These are phyloP conservation scores for Tricholoma matsutake DNA, from an alignment of 768 basidiomycete species.

Conservation along the genomic window DNA sequence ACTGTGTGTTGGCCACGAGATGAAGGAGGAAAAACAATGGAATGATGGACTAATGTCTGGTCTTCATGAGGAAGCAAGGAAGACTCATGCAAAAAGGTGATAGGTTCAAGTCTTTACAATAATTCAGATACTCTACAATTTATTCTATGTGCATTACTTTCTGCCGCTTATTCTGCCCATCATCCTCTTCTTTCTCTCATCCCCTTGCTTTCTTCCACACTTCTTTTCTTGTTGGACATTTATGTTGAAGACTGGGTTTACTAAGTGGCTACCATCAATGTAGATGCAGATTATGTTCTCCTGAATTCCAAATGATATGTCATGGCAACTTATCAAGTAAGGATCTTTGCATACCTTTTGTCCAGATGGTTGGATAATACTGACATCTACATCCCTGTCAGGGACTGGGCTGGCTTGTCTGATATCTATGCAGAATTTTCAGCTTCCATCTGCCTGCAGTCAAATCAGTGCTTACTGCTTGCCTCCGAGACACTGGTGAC, in stretches of 20 bases:
- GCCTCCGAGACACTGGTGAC: background rate
- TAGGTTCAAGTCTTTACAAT: background rate
- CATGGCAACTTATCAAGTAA: background rate
- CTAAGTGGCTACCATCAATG: background rate
- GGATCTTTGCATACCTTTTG: conserved; percentile 1
- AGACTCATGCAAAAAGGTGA: background rate
- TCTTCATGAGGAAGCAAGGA: background rate
- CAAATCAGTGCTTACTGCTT: background rate
- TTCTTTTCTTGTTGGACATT: background rate
- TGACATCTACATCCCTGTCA: background rate
- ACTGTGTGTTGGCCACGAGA: background rate
- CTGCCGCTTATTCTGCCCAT: background rate
- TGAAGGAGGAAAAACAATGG: background rate
- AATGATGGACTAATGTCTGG: background rate
- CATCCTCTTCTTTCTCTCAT: background rate
- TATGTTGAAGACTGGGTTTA: background rate
- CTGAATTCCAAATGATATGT: background rate
- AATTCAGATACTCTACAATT: background rate
- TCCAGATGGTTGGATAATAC: background rate
- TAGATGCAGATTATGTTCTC: background rate
- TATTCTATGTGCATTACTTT: background rate
- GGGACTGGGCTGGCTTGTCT: background rate
- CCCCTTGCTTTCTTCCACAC: background rate
- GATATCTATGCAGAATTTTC: background rate
- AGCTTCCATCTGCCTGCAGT: background rate